Percentiles rank a stretch among this genome's conserved stretches.
These are phyloP conservation scores for Arabis hirsuta DNA, from an alignment of 345 rosid genomes.

Conservation along the genomic window DNA sequence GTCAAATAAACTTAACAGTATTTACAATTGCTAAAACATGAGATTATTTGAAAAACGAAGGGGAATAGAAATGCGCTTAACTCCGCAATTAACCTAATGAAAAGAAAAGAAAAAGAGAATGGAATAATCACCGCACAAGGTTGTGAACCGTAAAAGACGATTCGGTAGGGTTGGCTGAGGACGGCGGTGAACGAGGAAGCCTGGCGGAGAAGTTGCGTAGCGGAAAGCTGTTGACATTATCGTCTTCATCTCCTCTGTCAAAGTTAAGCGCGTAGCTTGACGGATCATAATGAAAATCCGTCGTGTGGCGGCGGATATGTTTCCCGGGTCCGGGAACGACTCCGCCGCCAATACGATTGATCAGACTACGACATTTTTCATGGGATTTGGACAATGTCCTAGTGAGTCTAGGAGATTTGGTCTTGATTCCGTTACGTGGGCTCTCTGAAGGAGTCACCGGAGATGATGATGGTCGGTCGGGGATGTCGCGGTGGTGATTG, in stretches of 20 bases:
- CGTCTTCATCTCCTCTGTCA: conserved; percentile 39
- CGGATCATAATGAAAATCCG: conserved; percentile 43
- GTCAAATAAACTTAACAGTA: no score
- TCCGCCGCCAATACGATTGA: conserved; percentile 36
- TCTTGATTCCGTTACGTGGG: conserved; percentile 6
- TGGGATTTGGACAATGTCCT: conserved; percentile 45
- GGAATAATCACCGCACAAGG: conserved; percentile 21
- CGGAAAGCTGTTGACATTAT: conserved; percentile 25
- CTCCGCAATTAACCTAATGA: no score
- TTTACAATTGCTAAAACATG: no score
- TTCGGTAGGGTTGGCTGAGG: conserved; percentile 9
- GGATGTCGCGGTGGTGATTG: conserved; percentile 27
- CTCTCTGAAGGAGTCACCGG: conserved; percentile 7
- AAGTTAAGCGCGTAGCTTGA: conserved; percentile 48
- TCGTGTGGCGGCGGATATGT: conserved; percentile 38
- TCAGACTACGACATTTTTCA: conserved; percentile 31
- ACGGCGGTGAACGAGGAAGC: conserved; percentile 46
- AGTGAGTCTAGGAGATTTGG: conserved; percentile 38
- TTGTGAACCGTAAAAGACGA: conserved; percentile 10
- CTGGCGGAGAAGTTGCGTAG: conserved; percentile 42
- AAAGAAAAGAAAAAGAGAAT: no score
- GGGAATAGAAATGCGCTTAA: no score
- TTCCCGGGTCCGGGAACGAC: conserved; percentile 18
- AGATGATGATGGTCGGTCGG: conserved; percentile 24
- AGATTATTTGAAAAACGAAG: no score